Evolutionary conservation across 2,329 filamentous ascomycete species (phyloP).

Genomic region (Alternaria solani): DNA sequence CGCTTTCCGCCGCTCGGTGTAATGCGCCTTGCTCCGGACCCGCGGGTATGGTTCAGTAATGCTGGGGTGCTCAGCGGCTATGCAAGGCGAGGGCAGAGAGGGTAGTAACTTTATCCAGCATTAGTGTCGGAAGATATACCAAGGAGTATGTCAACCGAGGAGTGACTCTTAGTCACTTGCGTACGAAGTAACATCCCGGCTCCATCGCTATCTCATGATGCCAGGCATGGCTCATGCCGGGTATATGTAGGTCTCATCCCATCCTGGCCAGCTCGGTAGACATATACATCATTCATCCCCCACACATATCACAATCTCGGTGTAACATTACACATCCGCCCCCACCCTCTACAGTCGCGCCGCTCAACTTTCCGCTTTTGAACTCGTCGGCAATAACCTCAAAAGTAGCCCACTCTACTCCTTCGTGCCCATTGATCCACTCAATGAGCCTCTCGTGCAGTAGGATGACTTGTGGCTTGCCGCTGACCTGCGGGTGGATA

Average conservation of each 20-base stretch:
- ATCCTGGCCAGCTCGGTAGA: too few species aligned
- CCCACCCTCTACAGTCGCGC: slow-evolving; percentile 48
- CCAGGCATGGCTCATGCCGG: too few species aligned
- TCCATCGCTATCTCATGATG: not conserved
- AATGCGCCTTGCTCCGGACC: slow-evolving; percentile 16
- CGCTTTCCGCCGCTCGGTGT: slow-evolving; percentile 6
- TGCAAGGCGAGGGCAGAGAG: not conserved
- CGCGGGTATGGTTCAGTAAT: not conserved
- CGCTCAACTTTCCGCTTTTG: slow-evolving; percentile 43
- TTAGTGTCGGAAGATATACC: not conserved
- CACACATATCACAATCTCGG: not conserved
- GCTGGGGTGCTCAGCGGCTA: slow-evolving; percentile 9
- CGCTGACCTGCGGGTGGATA: slow-evolving; percentile 59
- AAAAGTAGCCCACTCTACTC: slow-evolving; percentile 55
- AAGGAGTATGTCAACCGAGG: not conserved
- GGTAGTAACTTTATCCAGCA: not conserved
- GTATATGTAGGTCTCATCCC: too few species aligned
- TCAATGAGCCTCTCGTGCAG: slow-evolving; percentile 59
- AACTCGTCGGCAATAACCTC: slow-evolving; percentile 51
- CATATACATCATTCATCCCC: too few species aligned
- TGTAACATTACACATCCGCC: slow-evolving; percentile 20
- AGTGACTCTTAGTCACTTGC: not conserved
- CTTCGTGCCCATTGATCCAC: slow-evolving; percentile 56
- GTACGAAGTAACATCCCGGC: not conserved
- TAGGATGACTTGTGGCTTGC: slow-evolving; percentile 57